Evolutionary conservation across 257 asterid species (phyloP).

Genomic region (Solanum bulbocastanum): DNA sequence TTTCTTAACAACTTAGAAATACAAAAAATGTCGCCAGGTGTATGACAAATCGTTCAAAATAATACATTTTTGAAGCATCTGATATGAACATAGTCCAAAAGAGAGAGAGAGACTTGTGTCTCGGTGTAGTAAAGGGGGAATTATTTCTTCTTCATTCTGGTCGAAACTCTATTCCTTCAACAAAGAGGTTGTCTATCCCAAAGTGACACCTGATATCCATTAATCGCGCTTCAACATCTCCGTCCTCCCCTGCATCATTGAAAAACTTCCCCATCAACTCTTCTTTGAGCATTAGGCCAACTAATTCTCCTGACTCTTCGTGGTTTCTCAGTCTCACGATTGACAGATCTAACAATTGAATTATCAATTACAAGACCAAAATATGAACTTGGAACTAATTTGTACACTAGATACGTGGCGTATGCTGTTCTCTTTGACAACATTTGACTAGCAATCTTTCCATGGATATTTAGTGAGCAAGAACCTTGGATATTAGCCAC

Average conservation of each 20-base stretch:
- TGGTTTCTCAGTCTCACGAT: not conserved
- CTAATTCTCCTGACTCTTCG: not conserved
- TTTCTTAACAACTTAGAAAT: not conserved
- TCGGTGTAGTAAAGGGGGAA: not conserved
- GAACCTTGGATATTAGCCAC: slow-evolving; percentile 41
- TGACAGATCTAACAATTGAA: slow-evolving; percentile 3
- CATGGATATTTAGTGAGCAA: slow-evolving; percentile 52
- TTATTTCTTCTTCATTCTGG: not conserved
- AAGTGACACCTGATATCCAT: not conserved
- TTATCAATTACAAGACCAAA: slow-evolving; percentile 6
- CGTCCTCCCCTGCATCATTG: not conserved
- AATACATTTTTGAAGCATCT: not conserved
- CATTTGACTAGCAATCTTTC: slow-evolving; percentile 21
- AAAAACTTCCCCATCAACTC: not conserved
- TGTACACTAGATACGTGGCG: slow-evolving; percentile 40
- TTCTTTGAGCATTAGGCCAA: not conserved
- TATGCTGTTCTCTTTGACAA: slow-evolving; percentile 2
- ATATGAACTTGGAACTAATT: not conserved
- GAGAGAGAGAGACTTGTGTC: not conserved
- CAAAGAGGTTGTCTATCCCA: slow-evolving; percentile 3
- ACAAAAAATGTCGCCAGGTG: not conserved
- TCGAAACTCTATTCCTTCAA: slow-evolving; percentile 31
- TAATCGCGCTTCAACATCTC: slow-evolving; percentile 1
- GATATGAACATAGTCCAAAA: not conserved
- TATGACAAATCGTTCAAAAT: not conserved